These are phyloP conservation scores for Ephemerocybe angulata DNA, from an alignment of 768 basidiomycete species.

Conservation along the genomic window DNA sequence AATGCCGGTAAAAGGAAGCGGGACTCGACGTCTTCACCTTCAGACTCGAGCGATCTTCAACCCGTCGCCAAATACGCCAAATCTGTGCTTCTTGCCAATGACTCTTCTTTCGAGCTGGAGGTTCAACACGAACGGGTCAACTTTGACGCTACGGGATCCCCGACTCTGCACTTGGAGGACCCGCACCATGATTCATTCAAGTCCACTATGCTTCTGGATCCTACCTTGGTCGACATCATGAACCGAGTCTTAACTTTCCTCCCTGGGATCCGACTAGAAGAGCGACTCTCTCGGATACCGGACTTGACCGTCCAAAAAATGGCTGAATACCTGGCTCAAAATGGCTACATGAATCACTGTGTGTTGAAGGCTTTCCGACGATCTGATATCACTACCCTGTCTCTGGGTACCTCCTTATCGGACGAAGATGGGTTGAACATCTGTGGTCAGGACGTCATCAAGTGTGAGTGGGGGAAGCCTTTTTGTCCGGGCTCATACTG, in stretches of 20 bases:
- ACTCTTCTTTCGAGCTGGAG: conserved; percentile 44
- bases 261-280: conserved; percentile 47
- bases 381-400: conserved; percentile 42
- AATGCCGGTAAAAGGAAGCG: conserved; percentile 27
- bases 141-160: conserved; percentile 11
- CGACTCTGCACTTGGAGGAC: not conserved
- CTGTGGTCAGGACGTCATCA: conserved; percentile 37
- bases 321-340: conserved; percentile 35
- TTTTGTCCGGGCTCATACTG: conserved; percentile 1
- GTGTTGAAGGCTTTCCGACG: conserved; percentile 43
- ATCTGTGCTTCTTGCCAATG: conserved; percentile 40
- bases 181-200: not conserved
- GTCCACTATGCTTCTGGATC: not conserved
- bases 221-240: conserved; percentile 21
- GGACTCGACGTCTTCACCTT: conserved; percentile 15
- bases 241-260: conserved; percentile 38
- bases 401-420: conserved; percentile 42
- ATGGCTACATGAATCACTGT: conserved; percentile 44
- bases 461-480: conserved; percentile 27
- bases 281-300: conserved; percentile 32
- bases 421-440: conserved; percentile 52
- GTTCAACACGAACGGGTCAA: conserved; percentile 33
- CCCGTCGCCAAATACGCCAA: conserved; percentile 33
- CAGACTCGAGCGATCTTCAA: conserved; percentile 40
- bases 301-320: conserved; percentile 35